phyloP scores from a whole-genome alignment of 495 filamentous ascomycete genomes.

The Lentithecium fluviatile region DNA sequence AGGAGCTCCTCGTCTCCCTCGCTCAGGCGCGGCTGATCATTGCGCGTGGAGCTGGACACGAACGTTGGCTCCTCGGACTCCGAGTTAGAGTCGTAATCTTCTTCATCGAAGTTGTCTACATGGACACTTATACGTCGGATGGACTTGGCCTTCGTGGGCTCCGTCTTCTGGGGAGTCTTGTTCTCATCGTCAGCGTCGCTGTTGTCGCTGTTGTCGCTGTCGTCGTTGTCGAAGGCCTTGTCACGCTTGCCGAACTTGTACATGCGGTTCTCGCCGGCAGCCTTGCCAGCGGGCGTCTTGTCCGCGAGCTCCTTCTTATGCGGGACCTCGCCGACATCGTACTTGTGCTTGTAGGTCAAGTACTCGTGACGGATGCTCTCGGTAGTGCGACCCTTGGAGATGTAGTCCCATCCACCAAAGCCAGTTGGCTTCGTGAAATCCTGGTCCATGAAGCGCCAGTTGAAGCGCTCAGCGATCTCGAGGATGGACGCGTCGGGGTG shows the following conservation, averaged over 20 bases:
- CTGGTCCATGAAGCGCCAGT: slow-evolving; percentile 11
- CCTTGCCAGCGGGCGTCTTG: background rate
- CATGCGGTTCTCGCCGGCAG: background rate
- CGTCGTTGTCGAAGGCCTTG: background rate
- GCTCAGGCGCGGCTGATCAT: background rate
- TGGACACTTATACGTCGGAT: background rate
- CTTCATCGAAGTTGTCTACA: background rate
- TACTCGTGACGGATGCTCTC: slow-evolving; percentile 19
- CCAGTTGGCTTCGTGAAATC: background rate
- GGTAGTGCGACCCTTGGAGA: slow-evolving; percentile 11
- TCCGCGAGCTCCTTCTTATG: background rate
- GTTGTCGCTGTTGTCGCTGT: background rate
- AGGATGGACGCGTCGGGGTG: slow-evolving; percentile 20
- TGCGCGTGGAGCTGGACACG: background rate
- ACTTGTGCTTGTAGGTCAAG: slow-evolving; percentile 5
- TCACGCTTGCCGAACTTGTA: background rate
- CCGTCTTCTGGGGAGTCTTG: background rate
- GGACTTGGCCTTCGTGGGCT: background rate
- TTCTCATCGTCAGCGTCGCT: background rate
- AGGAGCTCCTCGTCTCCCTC: background rate
- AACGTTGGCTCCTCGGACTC: background rate
- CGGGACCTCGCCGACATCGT: slow-evolving; percentile 14
- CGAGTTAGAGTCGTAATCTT: background rate
- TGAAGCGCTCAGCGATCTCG: slow-evolving; percentile 22
- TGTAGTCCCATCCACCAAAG: slow-evolving; percentile 1